These are phyloP conservation scores for Penicillium fuscoglaucum DNA, from an alignment of 2,329 filamentous ascomycete species.

Conservation along the genomic window DNA sequence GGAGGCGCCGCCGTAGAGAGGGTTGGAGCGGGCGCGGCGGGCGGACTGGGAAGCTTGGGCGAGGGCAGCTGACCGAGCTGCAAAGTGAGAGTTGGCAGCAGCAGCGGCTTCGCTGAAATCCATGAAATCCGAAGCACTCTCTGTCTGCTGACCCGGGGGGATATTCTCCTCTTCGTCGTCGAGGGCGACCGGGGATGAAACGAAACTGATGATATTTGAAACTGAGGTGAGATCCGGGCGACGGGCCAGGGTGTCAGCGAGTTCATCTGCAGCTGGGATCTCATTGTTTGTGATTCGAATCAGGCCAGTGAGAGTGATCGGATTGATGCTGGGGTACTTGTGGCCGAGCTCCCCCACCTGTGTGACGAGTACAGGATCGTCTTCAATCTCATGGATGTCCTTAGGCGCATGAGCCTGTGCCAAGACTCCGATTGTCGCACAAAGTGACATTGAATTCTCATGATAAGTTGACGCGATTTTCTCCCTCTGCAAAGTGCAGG, in stretches of 20 bases:
- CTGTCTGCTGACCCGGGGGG: not conserved
- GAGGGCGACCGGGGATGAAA: conserved; percentile 25
- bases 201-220: conserved; percentile 49
- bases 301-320: conserved; percentile 53
- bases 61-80: conserved; percentile 54
- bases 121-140: conserved; percentile 9
- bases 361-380: conserved; percentile 47
- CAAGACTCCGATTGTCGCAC: conserved; percentile 57
- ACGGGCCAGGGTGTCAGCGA: conserved; percentile 56
- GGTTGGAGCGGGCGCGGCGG: conserved; percentile 66
- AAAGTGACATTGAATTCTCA: conserved; percentile 55
- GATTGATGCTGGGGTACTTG: conserved; percentile 56
- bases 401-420: conserved; percentile 50
- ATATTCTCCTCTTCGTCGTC: conserved; percentile 24
- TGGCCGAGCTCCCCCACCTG: conserved; percentile 56
- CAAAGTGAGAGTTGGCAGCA: conserved; percentile 48
- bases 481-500: conserved; percentile 47
- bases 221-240: conserved; percentile 33
- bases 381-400: conserved; percentile 36
- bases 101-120: conserved; percentile 33
- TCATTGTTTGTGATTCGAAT: conserved; percentile 60
- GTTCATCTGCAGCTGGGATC: conserved; percentile 58
- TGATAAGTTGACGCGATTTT: conserved; percentile 60
- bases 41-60: conserved; percentile 59
- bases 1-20: conserved; percentile 72